Evolutionary conservation across 2,329 filamentous ascomycete species (phyloP).

Genomic region (Alternaria ventricosa): DNA sequence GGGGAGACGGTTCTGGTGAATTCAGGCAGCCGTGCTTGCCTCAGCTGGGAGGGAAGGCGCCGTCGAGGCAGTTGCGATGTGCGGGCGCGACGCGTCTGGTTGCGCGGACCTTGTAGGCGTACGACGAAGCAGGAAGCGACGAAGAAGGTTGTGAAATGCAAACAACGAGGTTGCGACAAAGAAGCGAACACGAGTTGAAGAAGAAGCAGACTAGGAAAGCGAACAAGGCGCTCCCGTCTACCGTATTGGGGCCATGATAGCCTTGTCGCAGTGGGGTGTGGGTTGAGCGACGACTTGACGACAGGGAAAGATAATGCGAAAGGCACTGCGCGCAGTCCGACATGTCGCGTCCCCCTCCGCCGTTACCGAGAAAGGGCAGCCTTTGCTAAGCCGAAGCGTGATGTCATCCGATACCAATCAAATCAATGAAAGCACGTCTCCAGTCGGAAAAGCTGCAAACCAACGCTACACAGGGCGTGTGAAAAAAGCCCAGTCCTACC

Average conservation of each 20-base stretch:
- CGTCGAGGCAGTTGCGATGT: slow-evolving; percentile 10
- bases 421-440: slow-evolving; percentile 5
- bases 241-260: slow-evolving; percentile 7
- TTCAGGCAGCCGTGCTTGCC: slow-evolving; percentile 10
- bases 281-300: slow-evolving; percentile 4
- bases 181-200: not conserved
- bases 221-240: slow-evolving; percentile 7
- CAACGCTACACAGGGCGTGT: not conserved
- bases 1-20: not conserved
- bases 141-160: not conserved
- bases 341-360: slow-evolving; percentile 10
- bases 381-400: slow-evolving; percentile 9
- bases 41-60: slow-evolving; percentile 1
- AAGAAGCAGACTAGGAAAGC: not conserved
- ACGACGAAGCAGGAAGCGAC: not conserved
- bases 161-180: not conserved
- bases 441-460: not conserved
- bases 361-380: slow-evolving; percentile 21
- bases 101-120: slow-evolving; percentile 3
- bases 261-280: slow-evolving; percentile 9
- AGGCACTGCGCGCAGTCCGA: not conserved
- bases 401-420: slow-evolving; percentile 11
- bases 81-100: slow-evolving; percentile 11
- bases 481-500: not conserved
- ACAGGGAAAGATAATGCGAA: not conserved